Conservation (phyloP, 805 yeast species). For the Alloascoidea hylecoeti region DNA sequence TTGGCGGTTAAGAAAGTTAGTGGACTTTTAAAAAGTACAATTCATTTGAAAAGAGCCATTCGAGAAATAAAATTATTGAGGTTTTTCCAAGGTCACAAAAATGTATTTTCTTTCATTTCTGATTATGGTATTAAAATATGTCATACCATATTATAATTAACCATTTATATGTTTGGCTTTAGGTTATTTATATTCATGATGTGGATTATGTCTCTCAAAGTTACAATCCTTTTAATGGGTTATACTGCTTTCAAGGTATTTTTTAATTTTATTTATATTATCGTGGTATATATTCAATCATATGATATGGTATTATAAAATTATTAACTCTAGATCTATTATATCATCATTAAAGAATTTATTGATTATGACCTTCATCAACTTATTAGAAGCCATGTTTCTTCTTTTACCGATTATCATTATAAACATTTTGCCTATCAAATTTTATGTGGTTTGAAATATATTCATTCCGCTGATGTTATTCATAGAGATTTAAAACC, state of each 20-base stretch:
- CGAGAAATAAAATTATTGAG: conserved; percentile 74
- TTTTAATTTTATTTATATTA: too few species aligned
- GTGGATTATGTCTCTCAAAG: conserved; percentile 54
- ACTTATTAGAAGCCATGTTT: conserved; percentile 52
- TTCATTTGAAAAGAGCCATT: conserved; percentile 63
- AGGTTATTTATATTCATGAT: conserved; percentile 61
- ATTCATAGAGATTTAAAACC: conserved; percentile 91
- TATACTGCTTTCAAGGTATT: conserved; percentile 61
- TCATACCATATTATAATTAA: conserved; percentile 2
- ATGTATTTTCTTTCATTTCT: conserved; percentile 23
- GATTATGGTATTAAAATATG: too few species aligned
- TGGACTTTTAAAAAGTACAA: conserved; percentile 51
- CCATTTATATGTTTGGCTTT: not conserved
- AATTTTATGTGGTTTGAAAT: conserved; percentile 73
- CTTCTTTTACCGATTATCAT: conserved; percentile 77
- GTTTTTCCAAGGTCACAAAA: conserved; percentile 75
- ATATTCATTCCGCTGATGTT: conserved; percentile 84
- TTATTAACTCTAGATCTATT: not conserved
- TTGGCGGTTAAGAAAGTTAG: conserved; percentile 77
- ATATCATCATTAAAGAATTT: conserved; percentile 27
- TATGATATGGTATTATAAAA: too few species aligned
- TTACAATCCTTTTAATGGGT: conserved; percentile 67
- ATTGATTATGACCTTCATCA: conserved; percentile 70
- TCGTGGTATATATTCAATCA: too few species aligned
- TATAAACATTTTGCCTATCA: conserved; percentile 67